Evolutionary conservation across 2,329 filamentous ascomycete species (phyloP), one percentile per base, ranked within the genome.

Genomic region (Ploettnerulaceae sp.): DNA sequence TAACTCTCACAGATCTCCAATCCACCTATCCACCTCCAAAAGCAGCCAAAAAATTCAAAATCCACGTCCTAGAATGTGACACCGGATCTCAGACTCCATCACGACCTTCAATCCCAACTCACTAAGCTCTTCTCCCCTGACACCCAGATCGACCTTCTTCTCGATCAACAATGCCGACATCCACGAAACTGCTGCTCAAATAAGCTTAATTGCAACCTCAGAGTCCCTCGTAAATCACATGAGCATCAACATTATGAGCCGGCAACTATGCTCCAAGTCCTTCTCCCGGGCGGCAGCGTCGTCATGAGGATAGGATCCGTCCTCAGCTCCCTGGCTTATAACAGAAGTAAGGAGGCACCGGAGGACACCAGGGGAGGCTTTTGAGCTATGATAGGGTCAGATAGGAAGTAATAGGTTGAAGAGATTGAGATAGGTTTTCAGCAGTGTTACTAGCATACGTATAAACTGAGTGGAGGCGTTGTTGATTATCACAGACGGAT

Each of bases 181-280:
- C 51, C 70, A 72, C 47, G 55, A 61, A 17, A 57, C 61, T 1
- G 57, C 62, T 0, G 44, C 56, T 7, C 64, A 72, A 40, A 69
- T 60, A 12, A 65, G 64, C 17, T 55, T 73, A 14, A 64, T 60
- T 0, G 63, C 74, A 1, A 64, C 64, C 7, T 54, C 66, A 0
- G 59, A 61, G 1, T 64, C 62, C 2, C 53, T 74, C 21, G 31
- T 62, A 2, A 55, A 64, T n/a, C 67, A 72, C 38, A 67, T 75
- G 39, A 58, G 63, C 20, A 59, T 67, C 52, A 75, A 75, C 45
- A 71, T 74, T 3, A 45, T 73, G 14, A 72, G 72, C 72, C 72
- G 0, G 71, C 71, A 1, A 70, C 70, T 47, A 64, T 67, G 5
- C 64, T 71, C 0, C 63, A 72, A 54, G 62, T 63, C 1, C 51